Percentiles rank a stretch among this genome's conserved stretches.
These are phyloP conservation scores for Mycena chlorophos DNA, from an alignment of 768 basidiomycete species.

Conservation along the genomic window DNA sequence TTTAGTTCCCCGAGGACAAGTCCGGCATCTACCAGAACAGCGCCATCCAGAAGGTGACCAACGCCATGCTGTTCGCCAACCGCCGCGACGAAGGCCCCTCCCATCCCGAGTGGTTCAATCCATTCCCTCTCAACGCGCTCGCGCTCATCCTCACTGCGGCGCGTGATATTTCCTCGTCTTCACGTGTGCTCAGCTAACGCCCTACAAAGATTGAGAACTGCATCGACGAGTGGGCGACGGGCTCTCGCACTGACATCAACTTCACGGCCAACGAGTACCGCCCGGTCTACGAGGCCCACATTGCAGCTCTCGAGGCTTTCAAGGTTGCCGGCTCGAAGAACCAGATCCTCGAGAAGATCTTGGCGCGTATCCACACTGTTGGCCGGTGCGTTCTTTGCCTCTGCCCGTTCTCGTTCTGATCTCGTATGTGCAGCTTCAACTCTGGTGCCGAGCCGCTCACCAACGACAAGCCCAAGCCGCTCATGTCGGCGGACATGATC, in stretches of 20 bases:
- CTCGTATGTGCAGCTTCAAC: neutral
- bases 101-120: slow-evolving; percentile 26
- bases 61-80: slow-evolving; percentile 30
- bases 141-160: slow-evolving; percentile 25
- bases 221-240: slow-evolving; percentile 25
- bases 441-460: slow-evolving; percentile 4
- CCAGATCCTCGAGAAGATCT: slow-evolving; percentile 3
- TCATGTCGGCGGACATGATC: neutral
- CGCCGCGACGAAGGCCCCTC: slow-evolving; percentile 27
- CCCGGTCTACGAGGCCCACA: slow-evolving; percentile 17
- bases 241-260: slow-evolving; percentile 17
- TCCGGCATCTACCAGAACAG: slow-evolving; percentile 28
- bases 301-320: slow-evolving; percentile 18
- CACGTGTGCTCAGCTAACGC: neutral
- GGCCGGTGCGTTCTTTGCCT: slow-evolving; percentile 7
- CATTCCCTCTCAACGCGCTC: slow-evolving; percentile 16
- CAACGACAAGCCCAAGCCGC: neutral
- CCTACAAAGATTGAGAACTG: slow-evolving; percentile 22
- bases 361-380: slow-evolving; percentile 5
- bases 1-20: neutral
- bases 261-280: slow-evolving; percentile 19
- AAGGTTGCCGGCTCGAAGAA: slow-evolving; percentile 1
- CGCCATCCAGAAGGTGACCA: slow-evolving; percentile 26
- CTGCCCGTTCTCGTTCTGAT: neutral
- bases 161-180: neutral